These are phyloP conservation scores for Mesembryanthemum crystallinum DNA, from an alignment of 148 eudicot genomes.

Conservation along the genomic window DNA sequence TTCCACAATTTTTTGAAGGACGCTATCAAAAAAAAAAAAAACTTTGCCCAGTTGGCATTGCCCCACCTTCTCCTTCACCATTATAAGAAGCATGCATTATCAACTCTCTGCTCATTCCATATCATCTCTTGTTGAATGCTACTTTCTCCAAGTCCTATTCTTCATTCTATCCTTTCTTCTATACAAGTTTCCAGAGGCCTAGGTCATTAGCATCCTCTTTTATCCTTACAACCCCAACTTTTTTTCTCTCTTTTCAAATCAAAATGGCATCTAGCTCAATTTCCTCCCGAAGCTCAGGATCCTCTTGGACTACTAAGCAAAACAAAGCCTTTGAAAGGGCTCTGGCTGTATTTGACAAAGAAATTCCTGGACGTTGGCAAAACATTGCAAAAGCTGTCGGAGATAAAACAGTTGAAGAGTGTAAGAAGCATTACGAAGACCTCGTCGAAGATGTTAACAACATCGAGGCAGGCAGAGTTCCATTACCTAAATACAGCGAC, in stretches of 20 bases:
- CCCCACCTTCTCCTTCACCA: slow-evolving; percentile 54
- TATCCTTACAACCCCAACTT: background rate
- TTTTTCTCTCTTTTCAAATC: background rate
- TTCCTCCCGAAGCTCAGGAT: slow-evolving; percentile 24
- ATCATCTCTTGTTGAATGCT: slow-evolving; percentile 20
- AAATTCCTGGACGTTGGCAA: slow-evolving; percentile 60
- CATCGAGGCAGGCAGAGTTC: slow-evolving; percentile 51
- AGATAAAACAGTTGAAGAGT: slow-evolving; percentile 52
- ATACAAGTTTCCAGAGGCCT: background rate
- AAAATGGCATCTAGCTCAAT: slow-evolving; percentile 42
- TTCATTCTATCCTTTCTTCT: background rate
- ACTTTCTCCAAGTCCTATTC: background rate
- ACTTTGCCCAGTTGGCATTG: slow-evolving; percentile 45
- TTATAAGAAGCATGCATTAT: slow-evolving; percentile 52
- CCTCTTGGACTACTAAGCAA: slow-evolving; percentile 49
- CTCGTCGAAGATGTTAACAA: slow-evolving; percentile 46
- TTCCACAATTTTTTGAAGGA: slow-evolving; percentile 24
- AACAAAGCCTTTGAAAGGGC: slow-evolving; percentile 62
- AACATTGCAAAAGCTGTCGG: slow-evolving; percentile 54
- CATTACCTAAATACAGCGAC: slow-evolving; percentile 48
- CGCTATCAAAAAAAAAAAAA: slow-evolving; percentile 1
- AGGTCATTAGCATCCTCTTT: background rate
- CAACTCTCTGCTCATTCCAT: slow-evolving; percentile 43
- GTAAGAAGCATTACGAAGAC: slow-evolving; percentile 44
- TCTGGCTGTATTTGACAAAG: slow-evolving; percentile 51